Evolutionary conservation across 345 rosid genomes (phyloP).

Genomic region (Erucastrum elatum): DNA sequence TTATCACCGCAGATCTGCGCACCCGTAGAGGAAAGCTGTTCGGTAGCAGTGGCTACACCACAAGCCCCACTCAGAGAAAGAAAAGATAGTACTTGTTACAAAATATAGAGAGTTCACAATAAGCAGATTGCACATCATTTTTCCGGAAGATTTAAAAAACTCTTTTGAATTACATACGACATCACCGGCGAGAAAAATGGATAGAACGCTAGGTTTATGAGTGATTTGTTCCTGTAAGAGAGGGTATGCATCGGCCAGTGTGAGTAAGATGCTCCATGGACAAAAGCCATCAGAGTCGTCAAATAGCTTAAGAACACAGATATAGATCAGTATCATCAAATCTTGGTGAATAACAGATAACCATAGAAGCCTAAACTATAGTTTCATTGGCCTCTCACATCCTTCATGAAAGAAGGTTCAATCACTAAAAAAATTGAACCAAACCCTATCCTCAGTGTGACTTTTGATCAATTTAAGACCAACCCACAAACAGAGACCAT

Average conservation of each 20-base stretch:
- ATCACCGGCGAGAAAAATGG: constrained; percentile 51
- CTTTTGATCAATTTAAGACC: neutral
- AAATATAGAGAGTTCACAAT: neutral
- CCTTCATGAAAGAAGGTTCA: neutral
- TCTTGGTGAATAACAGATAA: neutral
- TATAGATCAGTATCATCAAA: neutral
- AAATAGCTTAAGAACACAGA: constrained; percentile 47
- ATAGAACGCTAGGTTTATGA: constrained; percentile 45
- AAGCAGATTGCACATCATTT: neutral
- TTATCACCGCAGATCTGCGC: constrained; percentile 39
- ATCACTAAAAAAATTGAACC: neutral
- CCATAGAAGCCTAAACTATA: neutral
- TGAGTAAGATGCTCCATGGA: too few species aligned
- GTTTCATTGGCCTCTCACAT: neutral
- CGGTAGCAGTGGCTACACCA: constrained; percentile 57
- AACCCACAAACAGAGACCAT: constrained; percentile 13
- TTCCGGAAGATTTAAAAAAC: neutral
- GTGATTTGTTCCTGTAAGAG: constrained; percentile 47
- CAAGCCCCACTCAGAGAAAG: constrained; percentile 64
- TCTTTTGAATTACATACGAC: constrained; percentile 46
- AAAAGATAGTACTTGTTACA: constrained; percentile 53
- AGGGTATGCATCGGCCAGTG: constrained; percentile 55
- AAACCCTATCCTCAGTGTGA: neutral
- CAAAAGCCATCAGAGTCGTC: constrained; percentile 10
- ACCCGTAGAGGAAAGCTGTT: constrained; percentile 38